These are phyloP conservation scores for Prunus yedoensis DNA, from an alignment of 331 rosid species.

Conservation along the genomic window DNA sequence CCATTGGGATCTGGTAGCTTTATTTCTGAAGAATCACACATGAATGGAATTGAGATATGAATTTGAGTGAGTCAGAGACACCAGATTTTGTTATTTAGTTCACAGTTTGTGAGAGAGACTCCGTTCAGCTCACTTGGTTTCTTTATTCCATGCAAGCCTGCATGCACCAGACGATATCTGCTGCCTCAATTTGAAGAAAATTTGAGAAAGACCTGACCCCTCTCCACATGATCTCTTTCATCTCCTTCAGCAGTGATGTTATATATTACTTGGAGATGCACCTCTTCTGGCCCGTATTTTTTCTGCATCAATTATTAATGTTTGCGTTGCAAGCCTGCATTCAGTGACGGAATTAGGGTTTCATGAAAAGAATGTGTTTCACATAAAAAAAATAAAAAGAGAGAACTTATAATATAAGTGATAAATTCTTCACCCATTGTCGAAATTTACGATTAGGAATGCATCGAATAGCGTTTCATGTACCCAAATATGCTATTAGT, in stretches of 20 bases:
- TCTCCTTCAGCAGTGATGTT: background rate
- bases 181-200: background rate
- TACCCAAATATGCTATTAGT: no score
- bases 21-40: background rate
- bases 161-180: background rate
- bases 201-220: background rate
- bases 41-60: background rate
- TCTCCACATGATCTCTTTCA: background rate
- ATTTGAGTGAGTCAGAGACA: background rate
- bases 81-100: slow-evolving; percentile 1
- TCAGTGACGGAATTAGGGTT: no score
- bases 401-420: background rate
- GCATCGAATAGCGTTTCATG: background rate
- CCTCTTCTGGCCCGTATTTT: slow-evolving; percentile 16
- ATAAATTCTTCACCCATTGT: background rate
- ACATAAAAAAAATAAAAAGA: no score
- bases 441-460: background rate
- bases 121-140: slow-evolving; percentile 33
- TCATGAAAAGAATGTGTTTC: no score
- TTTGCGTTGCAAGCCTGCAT: slow-evolving; percentile 3
- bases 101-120: slow-evolving; percentile 4
- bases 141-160: slow-evolving; percentile 15
- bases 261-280: background rate
- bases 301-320: background rate
- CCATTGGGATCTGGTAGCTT: slow-evolving; percentile 11